Evolutionary conservation across 2,329 filamentous ascomycete genomes (phyloP).

Genomic region (Diaporthe nobilis): DNA sequence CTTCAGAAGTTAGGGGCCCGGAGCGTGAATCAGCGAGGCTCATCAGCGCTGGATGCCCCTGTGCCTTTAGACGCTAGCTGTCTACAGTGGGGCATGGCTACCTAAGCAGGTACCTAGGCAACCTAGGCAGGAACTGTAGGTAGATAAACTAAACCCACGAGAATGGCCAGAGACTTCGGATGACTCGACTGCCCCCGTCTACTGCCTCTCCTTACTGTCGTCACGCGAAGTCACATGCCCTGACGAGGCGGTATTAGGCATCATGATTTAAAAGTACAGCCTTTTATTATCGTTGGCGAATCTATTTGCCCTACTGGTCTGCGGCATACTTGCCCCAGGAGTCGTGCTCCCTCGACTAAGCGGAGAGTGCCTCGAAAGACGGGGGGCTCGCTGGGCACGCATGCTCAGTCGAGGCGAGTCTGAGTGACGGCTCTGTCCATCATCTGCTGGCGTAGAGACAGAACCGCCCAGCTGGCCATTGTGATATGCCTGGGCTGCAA

Average conservation of each 20-base stretch:
- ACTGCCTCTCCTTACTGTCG: background rate
- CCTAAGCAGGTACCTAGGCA: background rate
- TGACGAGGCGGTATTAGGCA: too few relatives aligned
- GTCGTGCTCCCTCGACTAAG: background rate
- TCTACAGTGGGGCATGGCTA: background rate
- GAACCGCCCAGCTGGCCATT: background rate
- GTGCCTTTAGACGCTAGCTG: background rate
- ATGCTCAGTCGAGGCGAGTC: background rate
- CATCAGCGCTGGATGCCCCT: background rate
- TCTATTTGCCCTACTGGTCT: slow-evolving; percentile 20
- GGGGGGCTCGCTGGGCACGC: background rate
- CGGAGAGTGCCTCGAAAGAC: background rate
- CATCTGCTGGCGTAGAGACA: background rate
- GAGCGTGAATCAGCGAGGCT: background rate
- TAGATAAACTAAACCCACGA: background rate
- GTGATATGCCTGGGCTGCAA: background rate
- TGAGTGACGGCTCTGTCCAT: background rate
- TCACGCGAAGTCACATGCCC: background rate
- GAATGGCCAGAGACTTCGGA: background rate
- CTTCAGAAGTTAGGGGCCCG: background rate
- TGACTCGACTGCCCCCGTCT: background rate
- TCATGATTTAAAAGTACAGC: slow-evolving; percentile 32
- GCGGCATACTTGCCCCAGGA: background rate
- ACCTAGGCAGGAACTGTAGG: background rate
- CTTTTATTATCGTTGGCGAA: slow-evolving; percentile 33